phyloP scores from a whole-genome alignment of 306 rosid genomes.

The Sesbania bispinosa region DNA sequence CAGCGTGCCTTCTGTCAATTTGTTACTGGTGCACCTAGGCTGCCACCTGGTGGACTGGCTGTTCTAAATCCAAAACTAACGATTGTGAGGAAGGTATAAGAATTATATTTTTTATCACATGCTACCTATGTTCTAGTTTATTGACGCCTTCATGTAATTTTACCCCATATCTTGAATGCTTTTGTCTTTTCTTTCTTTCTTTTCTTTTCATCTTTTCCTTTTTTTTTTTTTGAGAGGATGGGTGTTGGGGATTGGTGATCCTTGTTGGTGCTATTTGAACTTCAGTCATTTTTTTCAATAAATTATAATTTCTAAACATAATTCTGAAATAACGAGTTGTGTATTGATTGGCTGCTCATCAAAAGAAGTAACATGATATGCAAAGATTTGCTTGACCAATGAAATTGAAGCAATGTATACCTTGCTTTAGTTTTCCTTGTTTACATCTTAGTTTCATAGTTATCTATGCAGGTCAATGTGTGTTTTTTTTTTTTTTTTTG shows the following conservation, averaged over 20 bases:
- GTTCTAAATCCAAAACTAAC: constrained; percentile 92
- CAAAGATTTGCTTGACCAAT: background rate
- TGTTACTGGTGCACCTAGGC: constrained; percentile 97
- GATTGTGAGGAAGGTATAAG: constrained; percentile 89
- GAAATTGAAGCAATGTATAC: background rate
- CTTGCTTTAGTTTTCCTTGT: background rate
- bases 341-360: background rate
- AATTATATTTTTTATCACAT: background rate
- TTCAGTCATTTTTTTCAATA: background rate
- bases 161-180: background rate
- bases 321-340: background rate
- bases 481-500: no score
- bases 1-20: constrained; percentile 97
- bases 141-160: background rate
- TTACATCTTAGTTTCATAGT: no score
- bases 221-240: no score
- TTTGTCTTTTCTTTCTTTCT: background rate
- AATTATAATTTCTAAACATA: background rate
- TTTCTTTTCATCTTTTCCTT: no score
- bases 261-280: background rate
- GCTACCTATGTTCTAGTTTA: background rate
- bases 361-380: background rate
- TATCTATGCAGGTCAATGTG: no score
- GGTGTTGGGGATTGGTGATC: background rate
- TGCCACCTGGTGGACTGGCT: constrained; percentile 94